phyloP scores from a whole-genome alignment of 2,329 filamentous ascomycete genomes.

The Colletotrichum endophyticum region DNA sequence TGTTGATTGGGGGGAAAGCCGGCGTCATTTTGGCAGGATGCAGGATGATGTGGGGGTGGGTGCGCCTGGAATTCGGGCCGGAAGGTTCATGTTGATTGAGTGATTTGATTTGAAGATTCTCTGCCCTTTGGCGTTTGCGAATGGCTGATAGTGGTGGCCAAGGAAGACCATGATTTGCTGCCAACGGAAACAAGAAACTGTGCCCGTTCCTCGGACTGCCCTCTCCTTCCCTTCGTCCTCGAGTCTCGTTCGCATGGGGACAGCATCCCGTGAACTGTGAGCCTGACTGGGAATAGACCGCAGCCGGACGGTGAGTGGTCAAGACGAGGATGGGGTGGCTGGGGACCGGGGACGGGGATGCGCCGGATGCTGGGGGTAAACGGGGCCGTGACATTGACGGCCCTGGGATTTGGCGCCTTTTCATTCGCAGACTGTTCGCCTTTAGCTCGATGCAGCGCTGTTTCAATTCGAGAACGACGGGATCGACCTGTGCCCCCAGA shows the following conservation, averaged over 20 bases:
- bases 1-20: conserved; percentile 8
- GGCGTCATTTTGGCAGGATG: neutral
- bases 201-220: neutral
- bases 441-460: conserved; percentile 5
- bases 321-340: conserved; percentile 5
- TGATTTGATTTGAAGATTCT: neutral
- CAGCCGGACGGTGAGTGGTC: conserved; percentile 12
- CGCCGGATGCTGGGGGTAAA: neutral
- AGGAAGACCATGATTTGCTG: neutral
- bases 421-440: neutral
- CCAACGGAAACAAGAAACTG: neutral
- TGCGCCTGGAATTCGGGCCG: conserved; percentile 10
- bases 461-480: conserved; percentile 13
- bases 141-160: neutral
- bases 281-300: neutral
- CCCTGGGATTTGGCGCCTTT: neutral
- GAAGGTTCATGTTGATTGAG: neutral
- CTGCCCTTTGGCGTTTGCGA: neutral
- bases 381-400: neutral
- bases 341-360: conserved; percentile 1
- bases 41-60: conserved; percentile 7
- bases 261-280: neutral
- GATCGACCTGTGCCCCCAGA: conserved; percentile 5
- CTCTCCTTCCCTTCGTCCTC: neutral
- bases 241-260: conserved; percentile 3